A percentile compares a stretch with the other conserved stretches of the same genome.
Conservation (phyloP, 306 rosid genomes). For the Cercis canadensis region DNA sequence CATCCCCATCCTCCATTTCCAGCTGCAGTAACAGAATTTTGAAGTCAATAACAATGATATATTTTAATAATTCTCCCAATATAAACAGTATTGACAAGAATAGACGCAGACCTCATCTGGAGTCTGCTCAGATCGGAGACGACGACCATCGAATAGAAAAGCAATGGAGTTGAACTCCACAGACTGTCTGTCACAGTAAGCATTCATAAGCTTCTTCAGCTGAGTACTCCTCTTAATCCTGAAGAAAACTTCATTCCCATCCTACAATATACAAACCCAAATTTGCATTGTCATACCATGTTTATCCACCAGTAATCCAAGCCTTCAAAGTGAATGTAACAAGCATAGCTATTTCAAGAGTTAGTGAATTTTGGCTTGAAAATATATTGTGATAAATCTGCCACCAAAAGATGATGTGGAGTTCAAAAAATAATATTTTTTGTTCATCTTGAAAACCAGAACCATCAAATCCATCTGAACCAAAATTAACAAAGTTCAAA, state of each 20-base stretch:
- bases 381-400: too few relatives aligned
- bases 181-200: slow-evolving; percentile 63
- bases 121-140: slow-evolving; percentile 61
- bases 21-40: slow-evolving; percentile 47
- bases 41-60: background rate
- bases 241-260: slow-evolving; percentile 67
- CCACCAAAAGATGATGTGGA: too few relatives aligned
- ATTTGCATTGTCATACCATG: background rate
- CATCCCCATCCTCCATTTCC: slow-evolving; percentile 94
- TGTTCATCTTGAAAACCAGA: too few relatives aligned
- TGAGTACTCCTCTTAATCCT: slow-evolving; percentile 64
- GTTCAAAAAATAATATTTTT: too few relatives aligned
- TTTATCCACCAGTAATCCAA: too few relatives aligned
- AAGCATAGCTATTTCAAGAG: too few relatives aligned
- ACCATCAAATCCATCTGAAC: too few relatives aligned
- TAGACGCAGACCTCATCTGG: slow-evolving; percentile 55
- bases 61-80: background rate
- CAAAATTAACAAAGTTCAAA: too few relatives aligned
- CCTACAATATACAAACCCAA: slow-evolving; percentile 34
- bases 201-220: slow-evolving; percentile 62
- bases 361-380: too few relatives aligned
- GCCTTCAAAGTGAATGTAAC: too few relatives aligned
- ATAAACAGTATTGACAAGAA: background rate
- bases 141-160: slow-evolving; percentile 64
- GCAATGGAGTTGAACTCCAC: slow-evolving; percentile 61